Conservation (phyloP, 768 basidiomycete species). For the Exsudoporus frostii region DNA sequence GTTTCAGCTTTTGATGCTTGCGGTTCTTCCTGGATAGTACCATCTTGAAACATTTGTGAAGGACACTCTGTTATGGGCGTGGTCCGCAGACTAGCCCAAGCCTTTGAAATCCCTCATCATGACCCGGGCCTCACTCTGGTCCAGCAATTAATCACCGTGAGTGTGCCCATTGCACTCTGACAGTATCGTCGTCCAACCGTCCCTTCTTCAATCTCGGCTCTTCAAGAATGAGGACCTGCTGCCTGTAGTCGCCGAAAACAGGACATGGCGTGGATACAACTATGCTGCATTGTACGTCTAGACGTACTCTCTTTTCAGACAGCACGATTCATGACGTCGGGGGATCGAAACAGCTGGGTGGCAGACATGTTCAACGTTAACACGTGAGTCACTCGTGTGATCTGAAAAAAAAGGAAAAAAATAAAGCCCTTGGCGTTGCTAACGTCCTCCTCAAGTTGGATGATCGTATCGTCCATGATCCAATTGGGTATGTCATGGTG, state of each 20-base stretch:
- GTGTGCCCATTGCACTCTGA: slow-evolving; percentile 17
- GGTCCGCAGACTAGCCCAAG: slow-evolving; percentile 22
- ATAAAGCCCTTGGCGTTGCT: background rate
- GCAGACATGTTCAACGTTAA: slow-evolving; percentile 80
- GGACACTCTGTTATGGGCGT: slow-evolving; percentile 20
- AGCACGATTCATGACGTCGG: background rate
- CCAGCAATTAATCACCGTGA: slow-evolving; percentile 57
- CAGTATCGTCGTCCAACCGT: background rate
- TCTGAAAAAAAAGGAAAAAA: background rate
- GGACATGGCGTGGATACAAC: slow-evolving; percentile 64
- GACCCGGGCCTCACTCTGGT: slow-evolving; percentile 50
- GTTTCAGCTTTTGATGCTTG: background rate
- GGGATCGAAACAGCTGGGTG: slow-evolving; percentile 56
- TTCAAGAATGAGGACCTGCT: slow-evolving; percentile 65
- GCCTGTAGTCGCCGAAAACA: slow-evolving; percentile 61
- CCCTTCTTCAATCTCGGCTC: slow-evolving; percentile 16
- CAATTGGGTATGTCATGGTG: slow-evolving; percentile 75
- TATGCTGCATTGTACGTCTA: slow-evolving; percentile 60
- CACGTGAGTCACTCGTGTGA: slow-evolving; percentile 45
- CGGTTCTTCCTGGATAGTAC: background rate
- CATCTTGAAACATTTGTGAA: background rate
- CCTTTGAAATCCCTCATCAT: slow-evolving; percentile 54
- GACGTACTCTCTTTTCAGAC: background rate
- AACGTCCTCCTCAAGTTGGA: slow-evolving; percentile 48
- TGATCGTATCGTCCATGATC: slow-evolving; percentile 75